A percentile compares a stretch with the other conserved stretches of the same genome.
These are phyloP conservation scores for Rosellinia necatrix DNA, from an alignment of 2,329 filamentous ascomycete genomes.

Conservation along the genomic window DNA sequence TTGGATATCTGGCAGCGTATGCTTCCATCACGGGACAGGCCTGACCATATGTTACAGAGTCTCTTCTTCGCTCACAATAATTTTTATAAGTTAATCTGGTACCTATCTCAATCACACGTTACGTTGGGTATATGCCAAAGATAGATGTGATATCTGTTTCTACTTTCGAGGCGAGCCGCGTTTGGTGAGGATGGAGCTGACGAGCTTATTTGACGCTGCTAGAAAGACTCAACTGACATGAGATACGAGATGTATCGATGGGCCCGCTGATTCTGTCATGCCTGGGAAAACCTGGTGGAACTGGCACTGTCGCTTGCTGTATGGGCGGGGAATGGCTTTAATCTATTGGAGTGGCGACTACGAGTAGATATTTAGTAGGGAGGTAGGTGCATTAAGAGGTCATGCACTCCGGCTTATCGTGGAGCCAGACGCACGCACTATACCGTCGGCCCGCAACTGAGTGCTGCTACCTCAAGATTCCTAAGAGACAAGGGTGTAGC, in stretches of 20 bases:
- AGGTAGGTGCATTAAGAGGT: conserved; percentile 37
- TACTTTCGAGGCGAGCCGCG: no score
- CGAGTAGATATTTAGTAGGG: conserved; percentile 51
- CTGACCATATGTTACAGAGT: no score
- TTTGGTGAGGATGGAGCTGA: neutral
- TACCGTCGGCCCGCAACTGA: conserved; percentile 46
- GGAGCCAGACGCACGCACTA: conserved; percentile 49
- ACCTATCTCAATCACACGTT: no score
- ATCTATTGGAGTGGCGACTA: conserved; percentile 60
- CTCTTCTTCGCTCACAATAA: no score
- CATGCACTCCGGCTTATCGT: conserved; percentile 56
- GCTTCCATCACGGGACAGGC: no score
- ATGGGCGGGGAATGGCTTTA: conserved; percentile 54
- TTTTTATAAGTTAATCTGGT: no score
- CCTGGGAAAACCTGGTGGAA: neutral
- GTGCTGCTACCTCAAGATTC: conserved; percentile 45
- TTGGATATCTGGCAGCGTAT: no score
- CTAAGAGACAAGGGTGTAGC: conserved; percentile 50
- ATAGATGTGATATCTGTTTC: no score
- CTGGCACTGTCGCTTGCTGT: conserved; percentile 59
- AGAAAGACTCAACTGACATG: no score
- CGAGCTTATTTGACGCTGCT: neutral
- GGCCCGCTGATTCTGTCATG: neutral
- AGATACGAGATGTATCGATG: neutral
- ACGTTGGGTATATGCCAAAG: no score